A percentile compares a stretch with the other conserved stretches of the same genome.
These are phyloP conservation scores for Triticum monococcum DNA, from an alignment of 176 grass and related monocot genomes.

Conservation along the genomic window DNA sequence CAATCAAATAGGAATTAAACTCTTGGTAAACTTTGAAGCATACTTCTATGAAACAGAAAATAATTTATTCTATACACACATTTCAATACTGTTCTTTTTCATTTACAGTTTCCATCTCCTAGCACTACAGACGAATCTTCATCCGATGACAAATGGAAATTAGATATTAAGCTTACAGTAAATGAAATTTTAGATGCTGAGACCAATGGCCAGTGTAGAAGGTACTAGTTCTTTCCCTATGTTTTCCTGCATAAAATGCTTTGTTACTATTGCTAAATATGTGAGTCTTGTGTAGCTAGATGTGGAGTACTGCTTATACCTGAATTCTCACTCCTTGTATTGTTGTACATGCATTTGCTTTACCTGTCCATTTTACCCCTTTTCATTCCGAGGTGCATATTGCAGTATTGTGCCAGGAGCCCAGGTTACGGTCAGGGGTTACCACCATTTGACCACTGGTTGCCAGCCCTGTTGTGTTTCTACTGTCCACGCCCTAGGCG, in stretches of 20 bases:
- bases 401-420: not conserved
- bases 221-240: constrained; percentile 35
- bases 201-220: constrained; percentile 32
- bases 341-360: not conserved
- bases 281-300: not conserved
- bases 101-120: constrained; percentile 54
- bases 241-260: constrained; percentile 3
- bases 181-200: constrained; percentile 51
- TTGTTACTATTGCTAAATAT: not conserved
- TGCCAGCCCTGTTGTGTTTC: not conserved
- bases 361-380: not conserved
- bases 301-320: not conserved
- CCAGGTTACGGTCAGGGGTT: not conserved
- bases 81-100: constrained; percentile 19
- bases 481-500: not conserved
- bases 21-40: constrained; percentile 68
- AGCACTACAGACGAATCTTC: constrained; percentile 35
- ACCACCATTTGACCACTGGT: not conserved
- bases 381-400: not conserved
- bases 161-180: constrained; percentile 50
- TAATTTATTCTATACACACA: not conserved
- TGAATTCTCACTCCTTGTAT: not conserved
- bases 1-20: constrained; percentile 63
- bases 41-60: constrained; percentile 38
- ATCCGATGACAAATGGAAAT: constrained; percentile 34